These are phyloP conservation scores for Rhizophlyctis rosea DNA, from an alignment of 192 early-diverging fungal species.

Conservation along the genomic window DNA sequence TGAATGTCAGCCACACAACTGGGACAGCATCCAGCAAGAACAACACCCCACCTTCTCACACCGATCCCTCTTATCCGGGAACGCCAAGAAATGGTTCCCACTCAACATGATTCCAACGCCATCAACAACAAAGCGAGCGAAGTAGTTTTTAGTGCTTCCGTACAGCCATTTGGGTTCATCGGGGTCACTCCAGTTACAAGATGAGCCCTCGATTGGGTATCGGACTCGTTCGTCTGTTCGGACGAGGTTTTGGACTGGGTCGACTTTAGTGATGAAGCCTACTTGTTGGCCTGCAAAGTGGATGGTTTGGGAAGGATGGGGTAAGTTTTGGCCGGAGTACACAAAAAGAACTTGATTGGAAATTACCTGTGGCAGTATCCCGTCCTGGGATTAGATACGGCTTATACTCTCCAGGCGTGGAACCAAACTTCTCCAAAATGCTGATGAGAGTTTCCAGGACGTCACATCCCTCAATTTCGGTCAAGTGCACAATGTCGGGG, in stretches of 20 bases:
- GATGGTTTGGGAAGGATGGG: neutral
- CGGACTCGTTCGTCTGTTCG: constrained; percentile 17
- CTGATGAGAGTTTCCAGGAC: constrained; percentile 12
- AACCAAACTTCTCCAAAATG: constrained; percentile 3
- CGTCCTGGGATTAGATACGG: constrained; percentile 21
- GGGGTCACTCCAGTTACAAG: constrained; percentile 6
- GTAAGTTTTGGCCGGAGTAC: too few species aligned
- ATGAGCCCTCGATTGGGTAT: constrained; percentile 12
- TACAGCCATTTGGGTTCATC: constrained; percentile 5
- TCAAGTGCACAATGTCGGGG: constrained; percentile 17
- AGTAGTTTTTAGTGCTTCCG: constrained; percentile 18
- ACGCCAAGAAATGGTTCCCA: constrained; percentile 19
- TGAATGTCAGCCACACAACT: too few species aligned
- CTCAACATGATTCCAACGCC: constrained; percentile 4
- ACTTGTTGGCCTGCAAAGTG: constrained; percentile 8
- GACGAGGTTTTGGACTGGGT: constrained; percentile 3
- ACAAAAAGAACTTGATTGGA: too few species aligned
- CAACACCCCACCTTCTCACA: constrained; percentile 12
- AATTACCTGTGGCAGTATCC: constrained; percentile 11
- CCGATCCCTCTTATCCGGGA: constrained; percentile 18
- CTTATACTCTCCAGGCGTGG: constrained; percentile 2
- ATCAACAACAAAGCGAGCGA: constrained; percentile 11
- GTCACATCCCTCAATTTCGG: constrained; percentile 19
- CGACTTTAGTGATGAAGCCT: constrained; percentile 16
- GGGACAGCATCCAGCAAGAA: neutral